Evolutionary conservation across 2,329 filamentous ascomycete genomes (phyloP), one percentile per base, ranked within the genome.

Genomic region (Aspergillus novofumigatus): DNA sequence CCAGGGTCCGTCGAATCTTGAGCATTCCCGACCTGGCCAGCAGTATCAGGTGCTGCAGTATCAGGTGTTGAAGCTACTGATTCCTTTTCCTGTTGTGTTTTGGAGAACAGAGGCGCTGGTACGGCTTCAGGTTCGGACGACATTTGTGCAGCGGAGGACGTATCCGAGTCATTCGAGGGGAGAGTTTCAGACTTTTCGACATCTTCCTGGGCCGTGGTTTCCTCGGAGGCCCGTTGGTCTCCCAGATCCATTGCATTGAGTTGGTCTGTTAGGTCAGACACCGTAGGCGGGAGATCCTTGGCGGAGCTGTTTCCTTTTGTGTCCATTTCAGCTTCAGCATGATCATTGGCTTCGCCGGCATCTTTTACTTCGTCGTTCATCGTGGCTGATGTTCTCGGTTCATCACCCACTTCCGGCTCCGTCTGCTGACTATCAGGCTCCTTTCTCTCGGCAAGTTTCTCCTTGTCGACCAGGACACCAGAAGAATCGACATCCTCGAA

Each of bases 401-500:
- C 54, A 54, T 66, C 54, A 53, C 59, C 57, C 48, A 58, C 44
- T 51, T 68, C 63, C 66, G 61, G 50, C 50, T 65, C 57, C 9
- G 57, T 56, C 41, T 68, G 59, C 51, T 66, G 65, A 56, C 59
- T 68, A 25, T 61, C 62, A 38, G 71, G 71, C 23, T 75, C 71
- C 56, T 78, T 79, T 69, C 86, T 86, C 62, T 86, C 81, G 57
- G 89, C 85, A 60, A 89, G 85, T 41, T 87, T 89, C 1, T 83
- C 84, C 52, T 90, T 87, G 59, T 92, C 89, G 20, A 84, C 85
- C 65, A 91, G 83, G 58, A 91, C 88, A 29, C 86, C 87, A 49
- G 84, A 83, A 25, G 81, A 79, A 49, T 80, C 80, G 9, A 97
- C 92, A 73, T 96, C 92, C 72, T 99, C 94, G 68, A 97, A 97